phyloP scores from a whole-genome alignment of 2,329 filamentous ascomycete species.

The Diaporthe citrichinensis region DNA sequence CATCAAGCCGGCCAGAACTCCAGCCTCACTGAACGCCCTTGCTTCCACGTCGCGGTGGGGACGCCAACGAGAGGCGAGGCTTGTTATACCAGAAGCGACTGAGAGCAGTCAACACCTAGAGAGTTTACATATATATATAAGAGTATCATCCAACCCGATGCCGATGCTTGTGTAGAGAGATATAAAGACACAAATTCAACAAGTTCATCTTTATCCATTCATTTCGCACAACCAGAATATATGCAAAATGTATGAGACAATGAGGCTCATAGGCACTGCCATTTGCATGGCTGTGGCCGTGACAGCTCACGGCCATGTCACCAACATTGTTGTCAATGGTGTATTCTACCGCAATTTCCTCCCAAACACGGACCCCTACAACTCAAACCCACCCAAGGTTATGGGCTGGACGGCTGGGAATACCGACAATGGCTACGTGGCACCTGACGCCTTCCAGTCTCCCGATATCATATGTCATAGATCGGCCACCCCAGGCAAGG shows the following conservation, averaged over 20 bases:
- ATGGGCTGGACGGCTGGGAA: constrained; percentile 38
- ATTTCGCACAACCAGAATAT: not conserved
- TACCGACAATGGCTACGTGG: constrained; percentile 58
- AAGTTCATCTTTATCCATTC: not conserved
- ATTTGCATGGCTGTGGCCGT: not conserved
- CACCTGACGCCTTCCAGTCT: constrained; percentile 50
- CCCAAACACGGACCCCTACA: constrained; percentile 30
- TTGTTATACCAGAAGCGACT: not conserved
- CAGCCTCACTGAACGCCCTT: constrained; percentile 10
- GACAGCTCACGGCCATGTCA: constrained; percentile 35
- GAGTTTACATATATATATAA: not conserved
- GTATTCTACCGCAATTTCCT: constrained; percentile 38
- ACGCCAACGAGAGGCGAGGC: too few species aligned
- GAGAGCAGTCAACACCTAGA: not conserved
- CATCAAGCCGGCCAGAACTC: not conserved
- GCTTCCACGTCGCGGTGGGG: not conserved
- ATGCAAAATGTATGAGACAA: not conserved
- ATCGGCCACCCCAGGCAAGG: constrained; percentile 48
- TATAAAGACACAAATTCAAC: too few species aligned
- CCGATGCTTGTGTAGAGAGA: not conserved
- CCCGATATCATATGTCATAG: constrained; percentile 56
- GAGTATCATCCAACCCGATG: not conserved
- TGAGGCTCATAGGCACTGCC: not conserved
- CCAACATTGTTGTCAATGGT: constrained; percentile 36
- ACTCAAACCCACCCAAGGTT: constrained; percentile 10